Base-by-base conservation (phyloP, 495 filamentous ascomycete genomes). In the Evansstolkia leycettana region DNA sequence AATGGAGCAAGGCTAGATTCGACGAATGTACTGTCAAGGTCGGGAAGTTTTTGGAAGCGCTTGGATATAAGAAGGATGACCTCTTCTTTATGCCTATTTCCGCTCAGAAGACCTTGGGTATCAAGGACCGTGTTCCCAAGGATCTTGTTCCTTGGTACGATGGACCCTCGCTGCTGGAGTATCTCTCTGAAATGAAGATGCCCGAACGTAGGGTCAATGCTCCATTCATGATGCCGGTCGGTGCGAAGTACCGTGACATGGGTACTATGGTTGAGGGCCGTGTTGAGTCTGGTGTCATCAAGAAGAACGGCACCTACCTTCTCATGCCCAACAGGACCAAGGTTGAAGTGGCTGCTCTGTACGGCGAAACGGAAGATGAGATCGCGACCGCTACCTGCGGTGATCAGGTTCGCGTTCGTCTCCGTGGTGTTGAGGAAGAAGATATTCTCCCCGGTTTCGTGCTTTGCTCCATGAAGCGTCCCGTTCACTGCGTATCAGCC, bases 201-300 rank as follows among this genome's bases (percentile, higher is more conserved):
- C 72, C 94, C 8, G 90, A 96, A 56, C 84, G 90, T 42, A 99
- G 95, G 62, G 65, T 94, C 57, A 94, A 94, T 46, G 90, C 90
- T 8, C 90, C 90, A 9, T 96, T 99, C 71, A 95, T 96, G 92
- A 94, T 96, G 90, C 84, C 92, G 5, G 73, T 99, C 48, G 81
- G 79, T 33, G 82, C 80, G 52, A 99, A 96, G 57, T 96, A 96
- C 65, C 76, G 79, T 46, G 89, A 96, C 58, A 84, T 99, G 81
- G 90, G 90, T 50, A 96, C 90, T 43, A 87, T 96, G 69, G 73
- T 92, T 13, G 92, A 99, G 62, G 90, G 90, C 36, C 94, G 94
- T 63, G 82, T 99, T 47, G 92, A 99, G 59, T 77, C 86, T 6
- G 90, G 90, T 47, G 77, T 88, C 17, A 64, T 93, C 63, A 86